Evolutionary conservation across 2,329 filamentous ascomycete genomes (phyloP).

Genomic region (Immersiporthe knoxdaviesiana): DNA sequence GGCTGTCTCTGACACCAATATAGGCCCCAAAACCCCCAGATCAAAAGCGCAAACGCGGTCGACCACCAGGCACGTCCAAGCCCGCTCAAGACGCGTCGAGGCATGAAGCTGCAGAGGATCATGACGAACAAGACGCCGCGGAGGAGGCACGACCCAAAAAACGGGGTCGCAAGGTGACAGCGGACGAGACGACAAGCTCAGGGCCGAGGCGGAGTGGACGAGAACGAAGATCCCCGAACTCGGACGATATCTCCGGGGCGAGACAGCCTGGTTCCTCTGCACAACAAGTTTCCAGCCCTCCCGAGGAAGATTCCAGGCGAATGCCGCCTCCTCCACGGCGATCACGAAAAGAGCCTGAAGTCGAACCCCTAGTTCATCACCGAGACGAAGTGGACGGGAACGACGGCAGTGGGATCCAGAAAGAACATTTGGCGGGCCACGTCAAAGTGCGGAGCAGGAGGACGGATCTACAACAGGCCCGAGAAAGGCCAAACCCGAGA

Average conservation of each 20-base stretch:
- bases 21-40: slow-evolving; percentile 35
- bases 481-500: background rate
- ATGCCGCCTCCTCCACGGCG: slow-evolving; percentile 5
- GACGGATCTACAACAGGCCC: background rate
- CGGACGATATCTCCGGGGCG: slow-evolving; percentile 3
- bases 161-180: slow-evolving; percentile 29
- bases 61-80: slow-evolving; percentile 34
- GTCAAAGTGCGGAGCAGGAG: background rate
- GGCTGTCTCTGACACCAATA: background rate
- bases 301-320: background rate
- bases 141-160: slow-evolving; percentile 30
- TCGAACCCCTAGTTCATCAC: slow-evolving; percentile 11
- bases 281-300: slow-evolving; percentile 6
- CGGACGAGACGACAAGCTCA: slow-evolving; percentile 31
- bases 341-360: background rate
- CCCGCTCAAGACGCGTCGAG: slow-evolving; percentile 32
- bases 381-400: slow-evolving; percentile 18
- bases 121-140: slow-evolving; percentile 22
- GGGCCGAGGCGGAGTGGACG: slow-evolving; percentile 18
- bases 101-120: slow-evolving; percentile 18
- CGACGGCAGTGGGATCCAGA: slow-evolving; percentile 7
- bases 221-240: slow-evolving; percentile 3
- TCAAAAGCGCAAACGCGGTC: slow-evolving; percentile 43
- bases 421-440: background rate
- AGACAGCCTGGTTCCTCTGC: background rate